Conservation (phyloP, 1,139 yeast genomes). For the Zygosaccharomyces sapae region DNA sequence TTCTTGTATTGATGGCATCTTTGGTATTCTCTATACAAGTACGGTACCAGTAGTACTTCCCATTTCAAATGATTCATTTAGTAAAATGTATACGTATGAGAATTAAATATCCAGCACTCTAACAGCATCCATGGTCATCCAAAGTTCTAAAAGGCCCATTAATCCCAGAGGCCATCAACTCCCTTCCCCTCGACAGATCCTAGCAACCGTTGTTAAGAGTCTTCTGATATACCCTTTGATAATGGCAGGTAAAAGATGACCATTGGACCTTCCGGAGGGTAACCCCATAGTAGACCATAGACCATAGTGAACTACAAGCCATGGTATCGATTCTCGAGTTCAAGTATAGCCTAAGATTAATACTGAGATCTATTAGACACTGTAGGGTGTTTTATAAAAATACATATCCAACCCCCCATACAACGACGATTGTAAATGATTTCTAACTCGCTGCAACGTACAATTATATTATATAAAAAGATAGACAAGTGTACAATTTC, state of each 20-base stretch:
- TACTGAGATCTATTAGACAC: background rate
- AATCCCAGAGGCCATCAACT: background rate
- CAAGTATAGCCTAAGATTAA: background rate
- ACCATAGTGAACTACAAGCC: too few relatives aligned
- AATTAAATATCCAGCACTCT: too few relatives aligned
- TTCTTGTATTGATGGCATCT: constrained; percentile 1
- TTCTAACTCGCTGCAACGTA: constrained; percentile 11
- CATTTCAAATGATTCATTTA: background rate
- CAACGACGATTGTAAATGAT: background rate
- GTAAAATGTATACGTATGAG: background rate
- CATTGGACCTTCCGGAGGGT: background rate
- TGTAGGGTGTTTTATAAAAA: constrained; percentile 1
- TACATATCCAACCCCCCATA: constrained; percentile 1
- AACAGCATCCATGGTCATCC: background rate
- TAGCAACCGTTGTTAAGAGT: background rate
- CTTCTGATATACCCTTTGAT: background rate
- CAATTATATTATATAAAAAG: constrained; percentile 16
- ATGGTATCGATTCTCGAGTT: too few relatives aligned
- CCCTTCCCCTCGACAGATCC: background rate
- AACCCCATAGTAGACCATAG: background rate
- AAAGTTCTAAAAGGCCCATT: background rate
- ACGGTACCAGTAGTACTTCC: too few relatives aligned
- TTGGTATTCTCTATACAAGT: background rate
- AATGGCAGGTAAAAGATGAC: background rate
- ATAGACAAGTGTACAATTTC: constrained; percentile 3